Evolutionary conservation across 371 early-diverging fungal species (phyloP).

Genomic region (Apophysomyces trapeziformis): DNA sequence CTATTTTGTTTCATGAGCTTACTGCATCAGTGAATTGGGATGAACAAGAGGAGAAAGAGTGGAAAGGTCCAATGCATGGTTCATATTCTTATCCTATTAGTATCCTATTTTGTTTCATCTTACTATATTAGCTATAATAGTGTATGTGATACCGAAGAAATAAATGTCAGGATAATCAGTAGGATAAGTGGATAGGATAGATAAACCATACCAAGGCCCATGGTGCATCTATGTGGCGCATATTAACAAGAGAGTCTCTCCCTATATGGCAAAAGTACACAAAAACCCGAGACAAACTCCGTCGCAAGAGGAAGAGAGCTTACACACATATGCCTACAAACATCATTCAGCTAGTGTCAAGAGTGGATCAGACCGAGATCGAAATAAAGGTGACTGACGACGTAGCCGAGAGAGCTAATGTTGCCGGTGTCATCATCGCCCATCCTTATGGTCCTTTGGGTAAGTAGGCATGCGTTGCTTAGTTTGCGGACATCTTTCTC

Average conservation of each 20-base stretch:
- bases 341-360: background rate
- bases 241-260: background rate
- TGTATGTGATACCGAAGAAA: no score
- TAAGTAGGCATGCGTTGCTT: slow-evolving; percentile 13
- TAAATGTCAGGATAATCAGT: no score
- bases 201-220: no score
- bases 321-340: background rate
- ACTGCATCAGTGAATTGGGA: no score
- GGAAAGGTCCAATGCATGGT: no score
- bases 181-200: no score
- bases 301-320: background rate
- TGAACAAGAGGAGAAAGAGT: no score
- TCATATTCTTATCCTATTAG: no score
- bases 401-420: background rate
- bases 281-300: background rate
- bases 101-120: no score
- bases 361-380: background rate
- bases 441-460: slow-evolving; percentile 58
- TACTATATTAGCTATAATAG: no score
- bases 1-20: no score
- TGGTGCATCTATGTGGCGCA: no score
- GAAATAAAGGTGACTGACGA: background rate
- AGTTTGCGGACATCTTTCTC: background rate
- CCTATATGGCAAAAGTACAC: background rate
- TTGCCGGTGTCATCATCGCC: slow-evolving; percentile 31